These are phyloP conservation scores for Aaosphaeria arxii DNA, from an alignment of 2,329 filamentous ascomycete species.

Conservation along the genomic window DNA sequence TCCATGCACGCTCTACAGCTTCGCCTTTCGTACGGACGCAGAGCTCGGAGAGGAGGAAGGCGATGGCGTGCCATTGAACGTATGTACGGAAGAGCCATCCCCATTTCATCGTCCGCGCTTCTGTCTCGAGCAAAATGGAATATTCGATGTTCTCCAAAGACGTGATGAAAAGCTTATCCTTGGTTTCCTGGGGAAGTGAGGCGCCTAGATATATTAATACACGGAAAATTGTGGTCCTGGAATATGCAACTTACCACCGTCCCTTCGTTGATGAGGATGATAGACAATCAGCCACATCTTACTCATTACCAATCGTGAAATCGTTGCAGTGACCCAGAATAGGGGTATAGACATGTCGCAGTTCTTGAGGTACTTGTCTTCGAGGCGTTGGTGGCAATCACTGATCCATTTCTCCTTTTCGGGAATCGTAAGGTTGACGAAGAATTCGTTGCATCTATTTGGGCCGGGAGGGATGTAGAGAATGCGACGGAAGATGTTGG, in stretches of 20 bases:
- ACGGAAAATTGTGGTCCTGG: background rate
- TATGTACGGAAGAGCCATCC: constrained; percentile 64
- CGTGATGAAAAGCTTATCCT: constrained; percentile 67
- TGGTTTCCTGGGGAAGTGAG: constrained; percentile 59
- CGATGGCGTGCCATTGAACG: constrained; percentile 64
- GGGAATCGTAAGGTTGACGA: constrained; percentile 43
- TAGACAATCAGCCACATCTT: constrained; percentile 78
- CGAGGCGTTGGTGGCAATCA: constrained; percentile 45
- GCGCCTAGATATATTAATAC: constrained; percentile 28
- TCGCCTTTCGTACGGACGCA: constrained; percentile 57
- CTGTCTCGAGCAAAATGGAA: constrained; percentile 62
- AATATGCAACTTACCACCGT: constrained; percentile 39
- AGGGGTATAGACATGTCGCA: constrained; percentile 57
- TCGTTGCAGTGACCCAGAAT: constrained; percentile 66
- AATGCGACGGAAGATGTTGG: constrained; percentile 45
- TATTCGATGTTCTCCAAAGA: constrained; percentile 75
- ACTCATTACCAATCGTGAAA: constrained; percentile 68
- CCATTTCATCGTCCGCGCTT: constrained; percentile 61
- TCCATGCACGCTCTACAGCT: constrained; percentile 60
- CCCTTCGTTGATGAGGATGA: constrained; percentile 65
- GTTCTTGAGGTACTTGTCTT: constrained; percentile 49
- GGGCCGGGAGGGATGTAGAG: constrained; percentile 45
- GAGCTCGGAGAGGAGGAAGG: constrained; percentile 59
- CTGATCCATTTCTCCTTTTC: constrained; percentile 51
- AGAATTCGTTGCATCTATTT: constrained; percentile 40